A percentile compares a stretch with the other conserved stretches of the same genome.
Evolutionary conservation across 768 basidiomycete genomes (phyloP).

Genomic region (Gyrodon lividus): DNA sequence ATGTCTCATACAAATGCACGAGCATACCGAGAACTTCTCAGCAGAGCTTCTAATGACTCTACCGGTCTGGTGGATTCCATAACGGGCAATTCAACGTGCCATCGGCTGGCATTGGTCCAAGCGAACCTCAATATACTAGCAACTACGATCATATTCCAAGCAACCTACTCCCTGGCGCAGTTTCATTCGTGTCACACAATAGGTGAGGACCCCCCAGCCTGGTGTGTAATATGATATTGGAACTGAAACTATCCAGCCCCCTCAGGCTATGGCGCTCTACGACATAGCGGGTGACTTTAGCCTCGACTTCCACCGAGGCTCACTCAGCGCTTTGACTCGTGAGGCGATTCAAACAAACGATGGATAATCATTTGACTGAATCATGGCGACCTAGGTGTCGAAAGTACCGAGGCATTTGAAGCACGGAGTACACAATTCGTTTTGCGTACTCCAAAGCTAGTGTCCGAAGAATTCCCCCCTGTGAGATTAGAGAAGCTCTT

Average conservation of each 20-base stretch:
- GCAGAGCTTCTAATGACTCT: no score
- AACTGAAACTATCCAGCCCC: background rate
- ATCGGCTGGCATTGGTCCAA: background rate
- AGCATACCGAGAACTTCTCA: no score
- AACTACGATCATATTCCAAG: background rate
- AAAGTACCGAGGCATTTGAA: conserved; percentile 11
- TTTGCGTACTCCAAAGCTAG: no score
- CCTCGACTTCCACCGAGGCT: no score
- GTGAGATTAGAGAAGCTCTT: no score
- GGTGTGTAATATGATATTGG: background rate
- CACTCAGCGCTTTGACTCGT: no score
- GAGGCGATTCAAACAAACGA: no score
- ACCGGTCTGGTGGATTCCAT: background rate
- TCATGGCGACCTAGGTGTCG: no score
- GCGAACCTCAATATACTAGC: background rate
- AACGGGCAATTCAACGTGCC: background rate
- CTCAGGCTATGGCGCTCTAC: background rate
- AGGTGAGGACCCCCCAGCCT: background rate
- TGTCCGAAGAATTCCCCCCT: no score
- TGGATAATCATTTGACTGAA: no score
- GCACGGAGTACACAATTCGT: conserved; percentile 17
- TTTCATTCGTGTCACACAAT: background rate
- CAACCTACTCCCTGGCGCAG: background rate
- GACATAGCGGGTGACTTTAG: no score
- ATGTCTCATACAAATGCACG: no score